Conservation (phyloP, 2,329 filamentous ascomycete species). For the Cladosporium sp. region DNA sequence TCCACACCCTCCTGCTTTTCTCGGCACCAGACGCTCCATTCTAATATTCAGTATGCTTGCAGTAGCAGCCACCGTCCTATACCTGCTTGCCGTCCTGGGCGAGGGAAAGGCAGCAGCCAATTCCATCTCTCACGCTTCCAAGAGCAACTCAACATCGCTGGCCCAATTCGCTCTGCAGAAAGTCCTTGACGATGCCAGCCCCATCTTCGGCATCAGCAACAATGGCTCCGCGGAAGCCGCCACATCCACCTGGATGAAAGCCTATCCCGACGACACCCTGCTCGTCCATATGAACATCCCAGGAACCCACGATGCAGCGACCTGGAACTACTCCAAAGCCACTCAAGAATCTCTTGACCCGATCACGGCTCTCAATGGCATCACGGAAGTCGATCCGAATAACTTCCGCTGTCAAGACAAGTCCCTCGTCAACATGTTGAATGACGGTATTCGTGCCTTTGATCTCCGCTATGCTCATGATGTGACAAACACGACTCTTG, state of each 20-base stretch:
- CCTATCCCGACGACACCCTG: constrained; percentile 43
- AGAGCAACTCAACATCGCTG: constrained; percentile 23
- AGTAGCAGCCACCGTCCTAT: constrained; percentile 9
- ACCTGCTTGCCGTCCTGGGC: constrained; percentile 13
- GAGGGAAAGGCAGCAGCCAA: background rate
- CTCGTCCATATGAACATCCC: constrained; percentile 53
- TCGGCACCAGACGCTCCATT: background rate
- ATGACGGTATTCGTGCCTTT: constrained; percentile 52
- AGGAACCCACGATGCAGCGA: constrained; percentile 53
- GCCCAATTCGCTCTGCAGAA: constrained; percentile 44
- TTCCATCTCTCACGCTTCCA: background rate
- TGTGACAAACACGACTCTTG: constrained; percentile 45
- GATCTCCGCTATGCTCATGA: constrained; percentile 54
- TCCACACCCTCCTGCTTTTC: background rate
- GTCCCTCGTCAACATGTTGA: constrained; percentile 43
- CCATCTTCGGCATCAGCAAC: constrained; percentile 45
- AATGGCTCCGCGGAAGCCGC: constrained; percentile 22
- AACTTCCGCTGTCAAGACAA: constrained; percentile 47
- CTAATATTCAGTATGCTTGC: constrained; percentile 14
- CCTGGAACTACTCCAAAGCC: constrained; percentile 52
- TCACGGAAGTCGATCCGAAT: constrained; percentile 35
- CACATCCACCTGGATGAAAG: constrained; percentile 50
- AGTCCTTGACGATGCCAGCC: constrained; percentile 44
- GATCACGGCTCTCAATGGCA: constrained; percentile 44
- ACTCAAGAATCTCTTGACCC: constrained; percentile 44